Evolutionary conservation across 805 yeast genomes (phyloP), one percentile per base, ranked within the genome.

Genomic region (Myxozyma udenii): DNA sequence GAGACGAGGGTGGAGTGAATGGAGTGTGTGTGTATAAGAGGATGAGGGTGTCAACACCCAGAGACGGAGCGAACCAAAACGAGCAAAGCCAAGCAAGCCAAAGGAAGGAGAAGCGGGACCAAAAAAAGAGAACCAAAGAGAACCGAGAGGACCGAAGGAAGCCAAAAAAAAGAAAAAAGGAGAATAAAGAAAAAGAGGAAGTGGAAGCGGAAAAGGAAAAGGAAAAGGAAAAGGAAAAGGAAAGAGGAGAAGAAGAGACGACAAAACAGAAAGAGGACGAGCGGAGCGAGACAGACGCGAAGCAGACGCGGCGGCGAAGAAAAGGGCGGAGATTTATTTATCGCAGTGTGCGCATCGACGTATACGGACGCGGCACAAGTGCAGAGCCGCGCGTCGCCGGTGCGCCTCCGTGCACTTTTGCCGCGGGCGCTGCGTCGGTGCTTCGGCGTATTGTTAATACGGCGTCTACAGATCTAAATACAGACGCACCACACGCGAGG

Each of bases 111-210:
- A 37, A 5, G 45, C 22, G 44, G 11, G 24, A 25, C 7, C 11
- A 21, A 32, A 19, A 16, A 12, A 6, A 18, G 40, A 18, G 7
- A n/a, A n/a, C n/a, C n/a, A n/a, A n/a, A n/a, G n/a, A n/a, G n/a
- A n/a, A n/a, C n/a, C n/a, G n/a, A n/a, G n/a, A n/a, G n/a, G n/a
- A n/a, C n/a, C n/a, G n/a, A n/a, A n/a, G n/a, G n/a, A n/a, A n/a
- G n/a, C n/a, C n/a, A n/a, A n/a, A 32, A 26, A 19, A 19, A 14
- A n/a, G 21, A 14, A 9, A 25, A 14, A 12, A 11, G 41, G n/a
- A 36, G 30, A 37, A 44, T 21, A 19, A 21, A 14, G 41, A 21
- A 44, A n/a, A 21, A 44, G n/a, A 24, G 35, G 33, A 35, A n/a
- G 46, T 4, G 23, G n/a, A 23, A 40, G 21, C 32, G 19, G 19